A percentile compares a stretch with the other conserved stretches of the same genome.
Evolutionary conservation across 148 eudicot species (phyloP).

Genomic region (Fagopyrum esculentum): DNA sequence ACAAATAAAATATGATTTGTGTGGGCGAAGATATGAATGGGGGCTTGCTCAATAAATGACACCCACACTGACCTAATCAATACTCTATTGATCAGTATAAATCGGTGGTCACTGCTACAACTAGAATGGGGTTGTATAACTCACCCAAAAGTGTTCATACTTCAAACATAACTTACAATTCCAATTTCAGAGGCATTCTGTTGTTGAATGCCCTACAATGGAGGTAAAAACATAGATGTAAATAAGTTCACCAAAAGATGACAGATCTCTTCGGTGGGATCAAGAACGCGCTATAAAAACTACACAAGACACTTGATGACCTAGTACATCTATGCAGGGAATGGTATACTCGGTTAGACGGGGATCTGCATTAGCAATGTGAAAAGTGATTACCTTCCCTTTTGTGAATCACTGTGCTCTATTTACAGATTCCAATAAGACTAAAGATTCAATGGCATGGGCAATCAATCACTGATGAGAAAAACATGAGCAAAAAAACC

Average conservation of each 20-base stretch:
- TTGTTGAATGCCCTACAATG: slow-evolving; percentile 1
- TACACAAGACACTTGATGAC: slow-evolving; percentile 9
- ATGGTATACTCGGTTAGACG: background rate
- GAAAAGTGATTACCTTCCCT: slow-evolving; percentile 18
- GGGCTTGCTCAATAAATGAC: slow-evolving; percentile 2
- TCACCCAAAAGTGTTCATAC: background rate
- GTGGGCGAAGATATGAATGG: slow-evolving; percentile 7
- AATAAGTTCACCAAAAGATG: background rate
- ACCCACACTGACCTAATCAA: background rate
- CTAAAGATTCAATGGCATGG: slow-evolving; percentile 10
- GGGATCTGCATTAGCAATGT: slow-evolving; percentile 18
- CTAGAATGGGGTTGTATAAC: background rate
- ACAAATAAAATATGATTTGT: background rate
- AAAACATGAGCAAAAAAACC: slow-evolving; percentile 13
- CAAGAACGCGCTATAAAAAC: background rate
- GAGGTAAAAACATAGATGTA: background rate
- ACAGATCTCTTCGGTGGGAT: slow-evolving; percentile 2
- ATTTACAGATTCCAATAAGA: slow-evolving; percentile 45
- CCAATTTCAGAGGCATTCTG: slow-evolving; percentile 6
- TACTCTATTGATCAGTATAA: slow-evolving; percentile 3
- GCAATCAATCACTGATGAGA: slow-evolving; percentile 3
- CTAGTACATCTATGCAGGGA: slow-evolving; percentile 1
- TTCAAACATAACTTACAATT: slow-evolving; percentile 8
- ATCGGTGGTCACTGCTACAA: background rate
- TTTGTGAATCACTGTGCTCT: slow-evolving; percentile 31